Evolutionary conservation across 106 monocot genomes (phyloP).

Genomic region (Acorus calamus): DNA sequence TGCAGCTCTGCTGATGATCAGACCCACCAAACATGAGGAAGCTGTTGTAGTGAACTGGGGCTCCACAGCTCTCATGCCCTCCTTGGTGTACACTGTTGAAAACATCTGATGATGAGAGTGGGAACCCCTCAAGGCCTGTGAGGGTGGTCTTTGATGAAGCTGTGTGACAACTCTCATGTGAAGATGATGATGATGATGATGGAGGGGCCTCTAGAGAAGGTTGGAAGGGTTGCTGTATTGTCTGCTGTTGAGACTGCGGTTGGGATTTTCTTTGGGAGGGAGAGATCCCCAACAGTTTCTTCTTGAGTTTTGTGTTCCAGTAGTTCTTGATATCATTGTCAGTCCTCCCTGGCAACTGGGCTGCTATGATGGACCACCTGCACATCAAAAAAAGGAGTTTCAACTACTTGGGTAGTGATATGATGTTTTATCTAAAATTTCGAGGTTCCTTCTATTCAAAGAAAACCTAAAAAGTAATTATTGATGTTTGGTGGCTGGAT

Average conservation of each 20-base stretch:
- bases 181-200: neutral
- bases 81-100: neutral
- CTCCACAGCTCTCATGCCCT: neutral
- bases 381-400: neutral
- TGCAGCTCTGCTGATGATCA: conserved; percentile 18
- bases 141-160: neutral
- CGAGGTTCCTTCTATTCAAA: too few species aligned
- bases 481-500: too few species aligned
- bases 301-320: conserved; percentile 72
- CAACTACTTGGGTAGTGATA: neutral
- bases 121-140: conserved; percentile 6
- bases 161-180: neutral
- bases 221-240: conserved; percentile 8
- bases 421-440: too few species aligned
- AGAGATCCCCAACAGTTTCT: conserved; percentile 32
- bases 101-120: neutral
- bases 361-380: conserved; percentile 68
- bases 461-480: too few species aligned
- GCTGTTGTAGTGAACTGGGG: conserved; percentile 5
- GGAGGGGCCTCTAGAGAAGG: conserved; percentile 3
- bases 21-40: conserved; percentile 17
- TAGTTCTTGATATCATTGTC: conserved; percentile 76
- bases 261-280: conserved; percentile 21
- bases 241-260: conserved; percentile 11
- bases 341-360: conserved; percentile 55